Conservation (phyloP, 2,329 filamentous ascomycete genomes). For the Trichoderma cornu-damae region DNA sequence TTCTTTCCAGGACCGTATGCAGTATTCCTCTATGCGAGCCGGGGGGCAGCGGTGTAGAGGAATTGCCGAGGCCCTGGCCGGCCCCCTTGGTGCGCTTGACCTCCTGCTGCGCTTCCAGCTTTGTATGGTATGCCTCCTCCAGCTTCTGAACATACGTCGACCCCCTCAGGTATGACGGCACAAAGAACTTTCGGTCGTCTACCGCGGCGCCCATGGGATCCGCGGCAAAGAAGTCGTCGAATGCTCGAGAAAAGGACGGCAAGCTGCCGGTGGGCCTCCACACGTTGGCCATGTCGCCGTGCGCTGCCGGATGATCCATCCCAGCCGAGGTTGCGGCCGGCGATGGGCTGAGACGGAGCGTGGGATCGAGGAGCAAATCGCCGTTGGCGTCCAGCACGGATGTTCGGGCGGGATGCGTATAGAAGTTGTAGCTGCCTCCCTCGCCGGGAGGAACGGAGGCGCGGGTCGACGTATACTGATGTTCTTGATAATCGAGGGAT, state of each 20-base stretch:
- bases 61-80: conserved; percentile 50
- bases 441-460: conserved; percentile 33
- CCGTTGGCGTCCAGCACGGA: conserved; percentile 48
- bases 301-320: conserved; percentile 31
- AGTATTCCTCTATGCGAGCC: conserved; percentile 68
- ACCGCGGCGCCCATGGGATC: conserved; percentile 29
- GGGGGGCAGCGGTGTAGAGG: conserved; percentile 37
- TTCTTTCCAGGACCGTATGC: conserved; percentile 78
- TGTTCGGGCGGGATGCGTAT: conserved; percentile 31
- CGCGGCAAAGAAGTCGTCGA: conserved; percentile 46
- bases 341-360: conserved; percentile 9
- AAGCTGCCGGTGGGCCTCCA: conserved; percentile 30
- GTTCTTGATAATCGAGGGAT: conserved; percentile 17
- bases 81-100: conserved; percentile 28
- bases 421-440: conserved; percentile 42
- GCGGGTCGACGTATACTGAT: conserved; percentile 20
- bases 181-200: conserved; percentile 57
- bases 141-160: conserved; percentile 75
- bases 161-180: conserved; percentile 74
- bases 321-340: conserved; percentile 20
- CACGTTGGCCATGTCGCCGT: conserved; percentile 26
- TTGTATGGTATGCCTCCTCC: conserved; percentile 62
- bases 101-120: conserved; percentile 47
- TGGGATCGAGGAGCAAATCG: conserved; percentile 27
- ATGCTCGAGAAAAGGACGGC: conserved; percentile 49